Conservation (phyloP, 495 filamentous ascomycete genomes). For the Talaromyces proteolyticus region DNA sequence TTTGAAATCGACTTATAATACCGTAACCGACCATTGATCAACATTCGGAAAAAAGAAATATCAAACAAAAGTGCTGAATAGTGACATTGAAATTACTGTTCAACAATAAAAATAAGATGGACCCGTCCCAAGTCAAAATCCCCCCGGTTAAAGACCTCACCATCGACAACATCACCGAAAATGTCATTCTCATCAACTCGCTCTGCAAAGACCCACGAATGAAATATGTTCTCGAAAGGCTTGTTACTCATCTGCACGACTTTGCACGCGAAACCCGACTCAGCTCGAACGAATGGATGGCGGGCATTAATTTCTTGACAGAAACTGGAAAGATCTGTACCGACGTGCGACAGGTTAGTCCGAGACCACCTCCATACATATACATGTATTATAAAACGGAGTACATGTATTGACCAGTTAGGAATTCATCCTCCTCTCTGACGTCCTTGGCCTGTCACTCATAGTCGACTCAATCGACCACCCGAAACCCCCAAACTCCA, state of each 20-base stretch:
- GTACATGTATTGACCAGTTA: slow-evolving; percentile 23
- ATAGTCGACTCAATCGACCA: slow-evolving; percentile 90
- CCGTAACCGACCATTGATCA: background rate
- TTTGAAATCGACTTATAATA: background rate
- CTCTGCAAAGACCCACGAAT: slow-evolving; percentile 59
- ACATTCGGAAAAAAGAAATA: too few relatives aligned
- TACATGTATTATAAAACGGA: too few relatives aligned
- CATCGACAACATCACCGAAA: slow-evolving; percentile 78
- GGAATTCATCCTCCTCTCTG: slow-evolving; percentile 94
- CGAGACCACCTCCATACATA: too few relatives aligned
- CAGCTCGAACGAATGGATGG: slow-evolving; percentile 77
- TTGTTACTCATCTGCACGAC: slow-evolving; percentile 78
- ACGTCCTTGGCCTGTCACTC: slow-evolving; percentile 83
- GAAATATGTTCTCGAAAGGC: slow-evolving; percentile 64
- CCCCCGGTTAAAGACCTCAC: slow-evolving; percentile 68
- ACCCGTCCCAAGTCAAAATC: slow-evolving; percentile 44
- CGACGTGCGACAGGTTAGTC: slow-evolving; percentile 66
- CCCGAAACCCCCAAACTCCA: slow-evolving; percentile 69
- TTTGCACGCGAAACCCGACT: slow-evolving; percentile 77
- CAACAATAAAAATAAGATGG: slow-evolving; percentile 30
- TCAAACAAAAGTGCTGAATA: too few relatives aligned
- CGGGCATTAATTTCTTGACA: slow-evolving; percentile 63
- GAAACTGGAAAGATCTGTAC: slow-evolving; percentile 67
- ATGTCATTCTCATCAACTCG: slow-evolving; percentile 68
- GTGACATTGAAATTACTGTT: background rate